phyloP scores from a whole-genome alignment of 2,329 filamentous ascomycete genomes.

The Amesomyces nigricolor region DNA sequence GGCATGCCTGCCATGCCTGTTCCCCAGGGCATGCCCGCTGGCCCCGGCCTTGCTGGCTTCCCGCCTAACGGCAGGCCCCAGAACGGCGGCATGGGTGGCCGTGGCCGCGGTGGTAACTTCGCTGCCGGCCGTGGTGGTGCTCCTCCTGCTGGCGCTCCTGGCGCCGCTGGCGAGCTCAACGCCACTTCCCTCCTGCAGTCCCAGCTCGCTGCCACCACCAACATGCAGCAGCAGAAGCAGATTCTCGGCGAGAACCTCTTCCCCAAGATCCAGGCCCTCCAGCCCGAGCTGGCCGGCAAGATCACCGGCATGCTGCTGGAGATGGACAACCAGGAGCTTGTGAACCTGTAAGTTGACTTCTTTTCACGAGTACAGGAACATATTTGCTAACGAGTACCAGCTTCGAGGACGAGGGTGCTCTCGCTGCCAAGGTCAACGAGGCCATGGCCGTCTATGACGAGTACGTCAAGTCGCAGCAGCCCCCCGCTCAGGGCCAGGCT shows the following conservation, averaged over 20 bases:
- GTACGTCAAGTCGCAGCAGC: slow-evolving; percentile 82
- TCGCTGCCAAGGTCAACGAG: slow-evolving; percentile 95
- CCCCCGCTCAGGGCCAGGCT: slow-evolving; percentile 7
- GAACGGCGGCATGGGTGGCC: slow-evolving; percentile 40
- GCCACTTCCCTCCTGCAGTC: slow-evolving; percentile 46
- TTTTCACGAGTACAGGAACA: neutral
- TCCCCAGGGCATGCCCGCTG: slow-evolving; percentile 45
- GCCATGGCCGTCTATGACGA: slow-evolving; percentile 96
- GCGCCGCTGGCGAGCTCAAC: slow-evolving; percentile 36
- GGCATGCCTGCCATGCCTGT: slow-evolving; percentile 60
- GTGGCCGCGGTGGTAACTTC: slow-evolving; percentile 40
- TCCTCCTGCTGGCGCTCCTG: slow-evolving; percentile 33
- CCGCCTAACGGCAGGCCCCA: slow-evolving; percentile 49
- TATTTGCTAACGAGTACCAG: slow-evolving; percentile 40
- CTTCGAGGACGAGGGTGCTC: slow-evolving; percentile 80
- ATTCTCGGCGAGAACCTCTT: slow-evolving; percentile 96
- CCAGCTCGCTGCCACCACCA: slow-evolving; percentile 49
- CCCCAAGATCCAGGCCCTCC: slow-evolving; percentile 93
- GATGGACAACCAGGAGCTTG: slow-evolving; percentile 94
- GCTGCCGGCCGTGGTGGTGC: slow-evolving; percentile 42
- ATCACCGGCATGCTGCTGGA: slow-evolving; percentile 99
- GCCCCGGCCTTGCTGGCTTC: slow-evolving; percentile 51
- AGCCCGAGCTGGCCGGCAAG: slow-evolving; percentile 95
- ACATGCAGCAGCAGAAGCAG: slow-evolving; percentile 88
- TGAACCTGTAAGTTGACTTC: slow-evolving; percentile 75